Percentiles rank a stretch among this genome's conserved stretches.
Evolutionary conservation across 192 early-diverging fungal genomes (phyloP).

Genomic region (Radiomyces spectabilis): DNA sequence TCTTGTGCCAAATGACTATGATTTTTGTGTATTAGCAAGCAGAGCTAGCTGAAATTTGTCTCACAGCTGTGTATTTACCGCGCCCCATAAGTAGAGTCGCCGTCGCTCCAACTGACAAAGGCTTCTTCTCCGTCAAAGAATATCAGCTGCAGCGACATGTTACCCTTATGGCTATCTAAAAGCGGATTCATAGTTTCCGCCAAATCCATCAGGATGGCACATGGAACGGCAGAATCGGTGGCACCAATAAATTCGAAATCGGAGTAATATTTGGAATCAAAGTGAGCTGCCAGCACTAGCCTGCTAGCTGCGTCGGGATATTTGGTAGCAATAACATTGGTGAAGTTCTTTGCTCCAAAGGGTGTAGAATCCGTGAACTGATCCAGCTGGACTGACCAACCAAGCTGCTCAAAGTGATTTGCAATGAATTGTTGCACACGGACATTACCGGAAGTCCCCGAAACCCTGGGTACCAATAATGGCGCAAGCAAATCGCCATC

Average conservation of each 20-base stretch:
- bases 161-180: constrained; percentile 37
- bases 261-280: constrained; percentile 78
- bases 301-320: constrained; percentile 61
- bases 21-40: neutral
- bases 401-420: constrained; percentile 49
- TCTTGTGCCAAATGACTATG: constrained; percentile 67
- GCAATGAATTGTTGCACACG: constrained; percentile 69
- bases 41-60: neutral
- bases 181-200: constrained; percentile 59
- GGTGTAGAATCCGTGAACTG: constrained; percentile 74
- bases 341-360: constrained; percentile 62
- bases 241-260: constrained; percentile 74
- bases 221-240: constrained; percentile 86
- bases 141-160: constrained; percentile 72
- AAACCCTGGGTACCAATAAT: constrained; percentile 71
- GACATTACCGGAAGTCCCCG: constrained; percentile 64
- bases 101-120: constrained; percentile 61
- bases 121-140: constrained; percentile 99
- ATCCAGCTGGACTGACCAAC: constrained; percentile 79
- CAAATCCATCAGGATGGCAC: constrained; percentile 83
- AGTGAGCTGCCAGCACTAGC: constrained; percentile 88
- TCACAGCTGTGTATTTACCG: constrained; percentile 25
- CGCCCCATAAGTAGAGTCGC: constrained; percentile 88
- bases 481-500: constrained; percentile 58
- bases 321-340: constrained; percentile 88